phyloP scores from a whole-genome alignment of 2,329 filamentous ascomycete genomes.

The Alternaria sp. region DNA sequence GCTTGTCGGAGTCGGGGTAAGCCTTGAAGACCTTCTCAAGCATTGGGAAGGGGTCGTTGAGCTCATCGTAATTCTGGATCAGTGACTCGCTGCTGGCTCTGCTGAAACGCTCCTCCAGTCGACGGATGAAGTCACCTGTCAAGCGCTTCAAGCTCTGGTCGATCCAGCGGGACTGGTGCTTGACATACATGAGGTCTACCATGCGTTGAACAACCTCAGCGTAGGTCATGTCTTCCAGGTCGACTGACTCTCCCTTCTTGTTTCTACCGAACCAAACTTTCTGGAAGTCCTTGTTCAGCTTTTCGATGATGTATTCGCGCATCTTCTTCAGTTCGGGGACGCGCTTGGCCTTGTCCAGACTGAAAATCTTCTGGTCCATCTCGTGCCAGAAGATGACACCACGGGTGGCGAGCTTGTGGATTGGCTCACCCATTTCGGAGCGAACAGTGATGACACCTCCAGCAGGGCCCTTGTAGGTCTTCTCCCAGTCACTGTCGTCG shows the following conservation, averaged over 20 bases:
- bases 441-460: slow-evolving; percentile 96
- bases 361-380: slow-evolving; percentile 99
- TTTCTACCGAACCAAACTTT: slow-evolving; percentile 60
- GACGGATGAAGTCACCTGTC: slow-evolving; percentile 94
- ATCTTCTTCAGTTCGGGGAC: slow-evolving; percentile 54
- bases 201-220: slow-evolving; percentile 56
- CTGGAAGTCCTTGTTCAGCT: slow-evolving; percentile 59
- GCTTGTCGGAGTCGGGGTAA: slow-evolving; percentile 85
- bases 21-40: slow-evolving; percentile 80
- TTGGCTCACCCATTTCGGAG: slow-evolving; percentile 99
- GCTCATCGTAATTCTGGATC: slow-evolving; percentile 88
- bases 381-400: slow-evolving; percentile 98
- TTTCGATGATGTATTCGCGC: slow-evolving; percentile 56
- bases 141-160: slow-evolving; percentile 77
- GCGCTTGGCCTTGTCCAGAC: slow-evolving; percentile 80
- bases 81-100: slow-evolving; percentile 77
- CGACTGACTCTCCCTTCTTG: slow-evolving; percentile 53
- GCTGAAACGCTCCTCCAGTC: slow-evolving; percentile 96
- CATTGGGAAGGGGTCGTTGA: slow-evolving; percentile 80
- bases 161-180: slow-evolving; percentile 57
- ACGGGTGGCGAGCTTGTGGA: slow-evolving; percentile 96
- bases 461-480: slow-evolving; percentile 70
- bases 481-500: slow-evolving; percentile 56
- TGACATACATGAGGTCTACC: slow-evolving; percentile 58
- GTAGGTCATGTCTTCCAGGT: slow-evolving; percentile 60